These are phyloP conservation scores for Penicillium sclerotigenum DNA, from an alignment of 2,329 filamentous ascomycete genomes.

Conservation along the genomic window DNA sequence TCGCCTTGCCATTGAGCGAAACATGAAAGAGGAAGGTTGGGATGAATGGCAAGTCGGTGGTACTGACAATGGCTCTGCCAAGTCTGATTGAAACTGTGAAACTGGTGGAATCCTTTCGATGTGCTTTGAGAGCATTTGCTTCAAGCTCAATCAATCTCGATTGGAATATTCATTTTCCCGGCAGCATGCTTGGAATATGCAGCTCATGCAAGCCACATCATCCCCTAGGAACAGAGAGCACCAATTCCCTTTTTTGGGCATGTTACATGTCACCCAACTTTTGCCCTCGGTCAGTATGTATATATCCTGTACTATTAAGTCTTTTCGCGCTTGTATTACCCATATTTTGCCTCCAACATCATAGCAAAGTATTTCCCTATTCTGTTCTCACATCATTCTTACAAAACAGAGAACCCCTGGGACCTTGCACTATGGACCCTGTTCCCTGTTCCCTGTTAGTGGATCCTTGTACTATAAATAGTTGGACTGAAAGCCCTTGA, in stretches of 20 bases:
- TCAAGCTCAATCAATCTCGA: not conserved
- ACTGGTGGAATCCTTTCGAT: not conserved
- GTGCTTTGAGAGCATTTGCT: not conserved
- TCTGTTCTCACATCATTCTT: not conserved
- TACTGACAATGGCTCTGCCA: not conserved
- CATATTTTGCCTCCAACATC: not conserved
- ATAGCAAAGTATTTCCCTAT: not conserved
- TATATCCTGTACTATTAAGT: slow-evolving; percentile 6
- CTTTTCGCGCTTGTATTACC: not conserved
- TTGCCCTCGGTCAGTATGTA: not conserved
- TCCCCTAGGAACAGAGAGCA: not conserved
- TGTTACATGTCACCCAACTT: not conserved
- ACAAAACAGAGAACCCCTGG: not conserved
- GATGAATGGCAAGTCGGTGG: slow-evolving; percentile 11
- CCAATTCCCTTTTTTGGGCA: not conserved
- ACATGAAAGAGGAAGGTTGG: slow-evolving; percentile 23
- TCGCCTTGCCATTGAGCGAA: slow-evolving; percentile 16
- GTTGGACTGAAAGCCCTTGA: slow-evolving; percentile 5
- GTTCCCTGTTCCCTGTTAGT: not conserved
- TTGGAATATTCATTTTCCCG: not conserved
- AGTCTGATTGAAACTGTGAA: slow-evolving; percentile 4
- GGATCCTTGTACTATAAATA: slow-evolving; percentile 10
- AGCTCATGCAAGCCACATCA: not conserved
- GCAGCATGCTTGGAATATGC: not conserved
- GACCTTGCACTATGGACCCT: not conserved